These are phyloP conservation scores for Anisodus tanguticus DNA, from an alignment of 257 asterid genomes.

Conservation along the genomic window DNA sequence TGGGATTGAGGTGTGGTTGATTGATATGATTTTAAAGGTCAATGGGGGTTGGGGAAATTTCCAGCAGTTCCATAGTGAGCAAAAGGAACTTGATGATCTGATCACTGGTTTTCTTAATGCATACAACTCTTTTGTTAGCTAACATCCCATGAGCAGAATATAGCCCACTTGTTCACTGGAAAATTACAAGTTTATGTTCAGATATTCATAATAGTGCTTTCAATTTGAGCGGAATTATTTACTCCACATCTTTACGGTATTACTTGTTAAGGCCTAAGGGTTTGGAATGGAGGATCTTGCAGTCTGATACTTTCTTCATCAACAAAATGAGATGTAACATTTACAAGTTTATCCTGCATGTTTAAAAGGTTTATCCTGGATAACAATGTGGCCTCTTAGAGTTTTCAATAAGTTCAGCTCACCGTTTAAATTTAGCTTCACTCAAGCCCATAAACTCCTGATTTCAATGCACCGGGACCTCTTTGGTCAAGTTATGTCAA, in stretches of 20 bases:
- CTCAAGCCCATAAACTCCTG: too few species aligned
- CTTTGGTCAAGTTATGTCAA: too few species aligned
- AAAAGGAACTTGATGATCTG: conserved; percentile 15
- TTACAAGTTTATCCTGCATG: background rate
- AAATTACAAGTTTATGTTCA: background rate
- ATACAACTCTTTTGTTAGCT: background rate
- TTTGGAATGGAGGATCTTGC: background rate
- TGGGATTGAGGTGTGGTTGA: background rate
- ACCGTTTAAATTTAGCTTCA: too few species aligned
- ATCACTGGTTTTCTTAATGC: background rate
- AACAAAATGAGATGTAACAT: background rate
- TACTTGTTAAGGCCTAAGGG: background rate
- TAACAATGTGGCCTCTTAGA: too few species aligned
- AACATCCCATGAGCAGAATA: background rate
- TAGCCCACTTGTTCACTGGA: background rate
- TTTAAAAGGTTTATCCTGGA: too few species aligned
- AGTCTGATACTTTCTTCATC: background rate
- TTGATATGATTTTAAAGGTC: background rate
- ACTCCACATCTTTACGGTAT: background rate
- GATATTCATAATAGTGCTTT: background rate
- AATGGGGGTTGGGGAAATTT: background rate
- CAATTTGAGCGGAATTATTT: background rate
- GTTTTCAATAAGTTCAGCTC: background rate
- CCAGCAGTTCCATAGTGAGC: background rate
- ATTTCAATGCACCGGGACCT: too few species aligned